A percentile compares a stretch with the other conserved stretches of the same genome.
Evolutionary conservation across 1,284 basidiomycete species (phyloP).

Genomic region (Gomphus bonarii): DNA sequence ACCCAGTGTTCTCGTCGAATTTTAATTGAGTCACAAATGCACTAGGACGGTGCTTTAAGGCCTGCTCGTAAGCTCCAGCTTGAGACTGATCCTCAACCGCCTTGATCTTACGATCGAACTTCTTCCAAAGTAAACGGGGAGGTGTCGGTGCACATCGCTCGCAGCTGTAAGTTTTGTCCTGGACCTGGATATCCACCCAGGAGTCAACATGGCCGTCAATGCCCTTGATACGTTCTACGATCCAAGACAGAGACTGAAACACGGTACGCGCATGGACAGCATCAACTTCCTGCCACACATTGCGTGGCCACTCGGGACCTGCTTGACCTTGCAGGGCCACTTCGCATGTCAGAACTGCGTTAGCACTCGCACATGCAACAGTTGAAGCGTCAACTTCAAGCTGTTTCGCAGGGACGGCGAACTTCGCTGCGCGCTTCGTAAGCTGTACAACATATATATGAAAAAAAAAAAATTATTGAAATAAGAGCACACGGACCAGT

Average conservation of each 20-base stretch:
- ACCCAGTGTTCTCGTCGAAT: slow-evolving; percentile 44
- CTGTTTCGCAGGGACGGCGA: slow-evolving; percentile 47
- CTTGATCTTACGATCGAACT: slow-evolving; percentile 45
- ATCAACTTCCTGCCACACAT: slow-evolving; percentile 72
- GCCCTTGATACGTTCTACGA: slow-evolving; percentile 73
- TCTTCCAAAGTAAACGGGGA: slow-evolving; percentile 70
- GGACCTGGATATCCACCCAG: slow-evolving; percentile 43
- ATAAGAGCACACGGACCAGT: slow-evolving; percentile 31
- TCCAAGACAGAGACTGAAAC: slow-evolving; percentile 77
- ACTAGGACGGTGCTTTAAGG: slow-evolving; percentile 77
- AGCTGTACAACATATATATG: slow-evolving; percentile 29
- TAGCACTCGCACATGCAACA: slow-evolving; percentile 62
- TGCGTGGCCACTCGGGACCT: slow-evolving; percentile 69
- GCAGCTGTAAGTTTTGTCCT: slow-evolving; percentile 34
- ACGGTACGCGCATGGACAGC: slow-evolving; percentile 75
- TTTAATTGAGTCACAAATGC: slow-evolving; percentile 85
- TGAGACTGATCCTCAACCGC: slow-evolving; percentile 77
- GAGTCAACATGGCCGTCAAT: slow-evolving; percentile 53
- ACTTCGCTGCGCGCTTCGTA: slow-evolving; percentile 49
- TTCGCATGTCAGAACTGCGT: slow-evolving; percentile 68
- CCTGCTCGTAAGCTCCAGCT: slow-evolving; percentile 80
- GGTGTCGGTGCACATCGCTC: slow-evolving; percentile 71
- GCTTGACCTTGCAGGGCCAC: slow-evolving; percentile 60
- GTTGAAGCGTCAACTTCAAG: slow-evolving; percentile 44
- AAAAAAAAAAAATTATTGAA: neutral